These are phyloP conservation scores for Trichosporon coremiiforme DNA, from an alignment of 1,284 basidiomycete genomes.

Conservation along the genomic window DNA sequence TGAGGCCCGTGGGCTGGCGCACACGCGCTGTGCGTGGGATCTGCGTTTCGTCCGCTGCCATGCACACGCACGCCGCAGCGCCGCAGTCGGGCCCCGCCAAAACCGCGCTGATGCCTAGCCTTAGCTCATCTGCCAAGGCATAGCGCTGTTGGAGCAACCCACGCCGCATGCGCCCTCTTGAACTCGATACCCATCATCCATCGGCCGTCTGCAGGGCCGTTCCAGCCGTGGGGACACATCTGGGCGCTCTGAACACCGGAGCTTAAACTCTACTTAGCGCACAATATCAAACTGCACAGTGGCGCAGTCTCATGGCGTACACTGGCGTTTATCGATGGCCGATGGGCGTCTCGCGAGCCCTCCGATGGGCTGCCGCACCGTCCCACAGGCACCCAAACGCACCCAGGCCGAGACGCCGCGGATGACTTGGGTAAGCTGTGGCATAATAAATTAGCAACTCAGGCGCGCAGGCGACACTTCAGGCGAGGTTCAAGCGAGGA, in stretches of 20 bases:
- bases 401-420: no score
- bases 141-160: background rate
- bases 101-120: no score
- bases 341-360: no score
- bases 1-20: background rate
- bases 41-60: background rate
- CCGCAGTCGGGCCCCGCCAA: no score
- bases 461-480: background rate
- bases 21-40: background rate
- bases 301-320: background rate
- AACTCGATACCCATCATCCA: background rate
- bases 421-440: no score
- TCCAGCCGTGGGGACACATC: background rate
- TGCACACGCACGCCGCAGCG: background rate
- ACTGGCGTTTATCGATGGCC: no score
- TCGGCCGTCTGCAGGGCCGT: background rate
- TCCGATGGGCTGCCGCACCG: background rate
- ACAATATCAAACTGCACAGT: background rate
- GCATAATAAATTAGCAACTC: background rate
- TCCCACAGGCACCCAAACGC: background rate
- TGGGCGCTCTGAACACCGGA: background rate
- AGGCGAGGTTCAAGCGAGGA: no score
- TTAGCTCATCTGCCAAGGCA: background rate
- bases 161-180: background rate
- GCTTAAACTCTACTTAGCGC: conserved; percentile 1